Base-by-base conservation (phyloP, 2,329 filamentous ascomycete species). In the Alternaria atra region DNA sequence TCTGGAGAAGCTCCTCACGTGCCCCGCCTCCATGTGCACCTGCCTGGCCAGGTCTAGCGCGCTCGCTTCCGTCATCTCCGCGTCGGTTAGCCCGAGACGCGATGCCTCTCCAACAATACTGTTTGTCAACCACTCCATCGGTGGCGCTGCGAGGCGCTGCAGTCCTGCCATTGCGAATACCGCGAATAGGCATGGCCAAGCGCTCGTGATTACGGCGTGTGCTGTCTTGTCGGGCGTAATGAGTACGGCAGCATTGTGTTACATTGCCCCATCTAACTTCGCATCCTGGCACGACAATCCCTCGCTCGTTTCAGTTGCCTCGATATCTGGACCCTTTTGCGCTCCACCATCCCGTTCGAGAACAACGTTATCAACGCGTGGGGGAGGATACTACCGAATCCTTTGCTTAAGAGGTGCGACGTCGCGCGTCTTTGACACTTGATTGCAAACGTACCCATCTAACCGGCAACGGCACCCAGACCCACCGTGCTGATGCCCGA, bases 1-100 rank as follows among this genome's bases (percentile, higher is more conserved):
- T 61, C 52, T 60, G 60, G 60, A 57, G 60, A 61, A 54, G 50
- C 53, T 30, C 47, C 68, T 68, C 66, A 70, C 66, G 66, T 66
- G 65, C 55, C 43, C 60, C 52, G 39, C 59, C n/a, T 43, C 42
- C 43, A 62, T 52, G 29, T 47, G 42, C 63, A 66, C 23, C 34
- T 51, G 50, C 43, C 55, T 25, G 20, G 20, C 13, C 20, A 3
- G 46, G 46, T 25, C 32, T 50, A 50, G 46, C 46, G 30, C 30
- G 23, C 25, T 46, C 44, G 46, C 46, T 27, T 42, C 52, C 52
- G 30, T 34, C 53, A 32, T 37, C 29, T 56, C 56, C 64, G 60
- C 58, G 53, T 68, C 58, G 64, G 64, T 40, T 59, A 43, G 53
- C 52, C 55, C 55, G 50, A 43, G 40, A 53, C 30, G 52, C 55